These are phyloP conservation scores for Aspergillus nomiae DNA, from an alignment of 2,329 filamentous ascomycete species.

Conservation along the genomic window DNA sequence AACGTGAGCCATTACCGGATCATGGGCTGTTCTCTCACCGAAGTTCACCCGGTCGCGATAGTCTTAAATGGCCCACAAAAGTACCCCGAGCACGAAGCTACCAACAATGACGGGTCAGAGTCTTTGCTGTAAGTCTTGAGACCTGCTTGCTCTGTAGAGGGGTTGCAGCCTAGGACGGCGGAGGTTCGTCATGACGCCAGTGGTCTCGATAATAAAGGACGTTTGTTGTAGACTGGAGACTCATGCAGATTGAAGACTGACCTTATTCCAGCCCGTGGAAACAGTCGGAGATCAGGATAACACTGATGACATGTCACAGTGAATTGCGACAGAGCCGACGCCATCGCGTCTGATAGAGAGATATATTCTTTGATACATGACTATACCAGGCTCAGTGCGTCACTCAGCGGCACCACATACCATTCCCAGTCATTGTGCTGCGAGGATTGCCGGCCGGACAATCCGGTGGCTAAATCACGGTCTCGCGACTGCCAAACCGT, in stretches of 20 bases:
- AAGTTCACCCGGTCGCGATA: not conserved
- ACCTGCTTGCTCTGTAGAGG: not conserved
- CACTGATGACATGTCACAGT: too few relatives aligned
- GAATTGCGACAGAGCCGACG: not conserved
- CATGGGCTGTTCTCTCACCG: not conserved
- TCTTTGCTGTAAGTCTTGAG: not conserved
- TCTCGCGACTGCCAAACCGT: conserved; percentile 43
- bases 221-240: not conserved
- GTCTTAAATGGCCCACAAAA: not conserved
- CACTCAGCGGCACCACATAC: conserved; percentile 10
- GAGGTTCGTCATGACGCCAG: not conserved
- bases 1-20: not conserved
- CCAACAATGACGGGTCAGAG: not conserved
- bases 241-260: not conserved
- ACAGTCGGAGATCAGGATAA: not conserved
- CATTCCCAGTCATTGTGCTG: conserved; percentile 9
- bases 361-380: not conserved
- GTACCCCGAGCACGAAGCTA: too few relatives aligned
- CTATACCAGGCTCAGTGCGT: conserved; percentile 8
- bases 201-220: not conserved
- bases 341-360: not conserved
- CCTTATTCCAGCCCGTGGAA: not conserved
- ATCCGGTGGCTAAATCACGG: not conserved
- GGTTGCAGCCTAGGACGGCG: not conserved
- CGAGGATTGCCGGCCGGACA: not conserved